Conservation (phyloP, 768 basidiomycete genomes). For the Xerocomus brunneocitrinus region DNA sequence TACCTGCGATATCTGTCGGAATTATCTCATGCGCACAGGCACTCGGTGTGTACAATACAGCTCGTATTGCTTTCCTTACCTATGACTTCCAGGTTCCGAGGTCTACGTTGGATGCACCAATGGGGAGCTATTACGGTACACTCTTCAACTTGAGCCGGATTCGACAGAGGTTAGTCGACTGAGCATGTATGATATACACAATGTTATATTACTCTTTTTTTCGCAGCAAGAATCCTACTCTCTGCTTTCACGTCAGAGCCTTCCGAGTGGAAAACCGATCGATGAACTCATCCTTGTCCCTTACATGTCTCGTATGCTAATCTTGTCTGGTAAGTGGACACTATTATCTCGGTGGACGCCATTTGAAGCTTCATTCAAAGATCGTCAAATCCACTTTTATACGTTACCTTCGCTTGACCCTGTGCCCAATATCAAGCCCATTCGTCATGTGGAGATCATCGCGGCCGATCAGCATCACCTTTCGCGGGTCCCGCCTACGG, state of each 20-base stretch:
- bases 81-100: slow-evolving; percentile 57
- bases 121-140: slow-evolving; percentile 78
- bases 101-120: slow-evolving; percentile 85
- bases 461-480: slow-evolving; percentile 79
- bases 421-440: slow-evolving; percentile 62
- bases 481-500: slow-evolving; percentile 42
- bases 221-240: slow-evolving; percentile 56
- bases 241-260: slow-evolving; percentile 61
- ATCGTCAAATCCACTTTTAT: slow-evolving; percentile 72
- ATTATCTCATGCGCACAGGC: slow-evolving; percentile 48
- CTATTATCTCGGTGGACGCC: not conserved
- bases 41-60: slow-evolving; percentile 37
- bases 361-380: slow-evolving; percentile 26
- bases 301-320: slow-evolving; percentile 65
- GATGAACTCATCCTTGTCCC: slow-evolving; percentile 80
- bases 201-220: slow-evolving; percentile 1
- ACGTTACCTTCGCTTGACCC: slow-evolving; percentile 77
- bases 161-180: slow-evolving; percentile 40
- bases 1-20: slow-evolving; percentile 32
- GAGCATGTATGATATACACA: not conserved
- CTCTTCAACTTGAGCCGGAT: slow-evolving; percentile 53
- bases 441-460: slow-evolving; percentile 76
- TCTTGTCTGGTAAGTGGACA: slow-evolving; percentile 62
- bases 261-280: slow-evolving; percentile 66
- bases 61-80: not conserved